phyloP scores from a whole-genome alignment of 768 basidiomycete genomes.

The Tulasnella sp. region DNA sequence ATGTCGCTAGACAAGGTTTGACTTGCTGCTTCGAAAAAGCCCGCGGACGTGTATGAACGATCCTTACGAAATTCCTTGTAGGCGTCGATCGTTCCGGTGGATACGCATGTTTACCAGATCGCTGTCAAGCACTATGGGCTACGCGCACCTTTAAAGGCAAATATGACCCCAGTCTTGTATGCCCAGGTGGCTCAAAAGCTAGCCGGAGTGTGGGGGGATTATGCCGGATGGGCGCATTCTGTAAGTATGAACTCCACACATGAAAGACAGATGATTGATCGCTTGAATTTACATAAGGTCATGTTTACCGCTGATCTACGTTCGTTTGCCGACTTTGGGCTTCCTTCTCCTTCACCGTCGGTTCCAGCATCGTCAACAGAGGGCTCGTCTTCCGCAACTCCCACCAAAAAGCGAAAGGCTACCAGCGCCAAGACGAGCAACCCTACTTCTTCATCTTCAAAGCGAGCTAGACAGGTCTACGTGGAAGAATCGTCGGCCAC shows the following conservation, averaged over 20 bases:
- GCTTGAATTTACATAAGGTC: conserved; percentile 45
- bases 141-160: conserved; percentile 38
- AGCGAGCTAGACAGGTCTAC: not conserved
- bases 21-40: conserved; percentile 19
- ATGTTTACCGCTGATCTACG: conserved; percentile 73
- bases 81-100: conserved; percentile 73
- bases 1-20: conserved; percentile 89
- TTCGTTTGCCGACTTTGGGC: conserved; percentile 59
- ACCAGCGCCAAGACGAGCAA: not conserved
- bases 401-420: conserved; percentile 10
- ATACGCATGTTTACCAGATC: conserved; percentile 93
- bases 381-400: not conserved
- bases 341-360: conserved; percentile 37
- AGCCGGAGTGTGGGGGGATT: conserved; percentile 66
- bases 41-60: not conserved
- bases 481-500: not conserved
- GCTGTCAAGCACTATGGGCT: conserved; percentile 74
- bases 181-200: conserved; percentile 64
- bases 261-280: not conserved
- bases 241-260: conserved; percentile 43
- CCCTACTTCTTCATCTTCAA: not conserved
- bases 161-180: conserved; percentile 74
- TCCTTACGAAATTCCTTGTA: not conserved
- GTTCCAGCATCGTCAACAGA: not conserved
- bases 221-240: conserved; percentile 89